Evolutionary conservation across 2,329 filamentous ascomycete genomes (phyloP).

Genomic region (Talaromyces sp.): DNA sequence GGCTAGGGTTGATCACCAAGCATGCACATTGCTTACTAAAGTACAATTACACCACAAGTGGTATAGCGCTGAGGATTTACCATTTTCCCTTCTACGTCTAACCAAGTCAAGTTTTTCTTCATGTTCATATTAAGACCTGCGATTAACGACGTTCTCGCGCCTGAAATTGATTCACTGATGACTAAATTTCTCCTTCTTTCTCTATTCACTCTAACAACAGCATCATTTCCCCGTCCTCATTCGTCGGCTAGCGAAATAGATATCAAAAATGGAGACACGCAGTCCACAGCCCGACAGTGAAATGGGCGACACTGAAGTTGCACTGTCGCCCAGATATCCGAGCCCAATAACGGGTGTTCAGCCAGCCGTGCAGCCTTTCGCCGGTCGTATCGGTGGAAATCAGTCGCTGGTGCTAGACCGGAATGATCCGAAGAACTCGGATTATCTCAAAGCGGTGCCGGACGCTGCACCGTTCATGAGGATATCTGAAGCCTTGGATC

Average conservation of each 20-base stretch:
- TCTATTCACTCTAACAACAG: no score
- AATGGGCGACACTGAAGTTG: background rate
- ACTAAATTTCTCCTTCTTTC: no score
- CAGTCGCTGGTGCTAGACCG: conserved; percentile 34
- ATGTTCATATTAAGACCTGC: no score
- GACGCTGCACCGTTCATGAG: conserved; percentile 44
- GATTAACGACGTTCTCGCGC: background rate
- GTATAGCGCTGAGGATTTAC: background rate
- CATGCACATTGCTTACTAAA: background rate
- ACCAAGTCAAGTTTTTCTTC: background rate
- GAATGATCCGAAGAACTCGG: conserved; percentile 28
- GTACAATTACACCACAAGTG: background rate
- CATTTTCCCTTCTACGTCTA: background rate
- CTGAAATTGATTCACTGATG: background rate
- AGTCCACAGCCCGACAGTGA: background rate
- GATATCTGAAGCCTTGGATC: conserved; percentile 33
- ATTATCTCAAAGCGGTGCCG: conserved; percentile 32
- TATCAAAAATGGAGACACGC: background rate
- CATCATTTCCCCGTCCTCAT: background rate
- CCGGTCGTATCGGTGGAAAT: conserved; percentile 37
- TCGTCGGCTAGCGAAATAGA: background rate
- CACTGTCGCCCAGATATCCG: background rate
- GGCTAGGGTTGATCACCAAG: background rate
- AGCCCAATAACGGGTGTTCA: conserved; percentile 34
- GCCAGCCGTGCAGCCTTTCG: conserved; percentile 41